Percentiles rank a stretch among this genome's conserved stretches.
Evolutionary conservation across 2,329 filamentous ascomycete genomes (phyloP).

Genomic region (Colletotrichum nymphaeae): DNA sequence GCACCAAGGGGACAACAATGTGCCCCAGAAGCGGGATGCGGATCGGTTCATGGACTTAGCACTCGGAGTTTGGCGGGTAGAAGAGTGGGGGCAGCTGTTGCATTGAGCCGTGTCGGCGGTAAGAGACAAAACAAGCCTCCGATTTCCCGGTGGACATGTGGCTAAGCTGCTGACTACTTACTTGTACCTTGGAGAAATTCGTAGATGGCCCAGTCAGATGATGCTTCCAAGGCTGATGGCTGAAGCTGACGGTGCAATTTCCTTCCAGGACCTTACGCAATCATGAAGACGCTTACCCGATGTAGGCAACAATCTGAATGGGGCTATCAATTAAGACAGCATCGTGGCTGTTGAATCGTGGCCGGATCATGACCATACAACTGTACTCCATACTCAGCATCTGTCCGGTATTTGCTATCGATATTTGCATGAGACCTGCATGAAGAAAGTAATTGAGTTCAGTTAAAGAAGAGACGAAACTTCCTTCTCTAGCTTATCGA

Average conservation of each 20-base stretch:
- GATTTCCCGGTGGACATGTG: neutral
- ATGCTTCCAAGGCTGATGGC: neutral
- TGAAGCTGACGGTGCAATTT: neutral
- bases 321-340: neutral
- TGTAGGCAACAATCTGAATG: slow-evolving; percentile 7
- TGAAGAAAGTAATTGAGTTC: neutral
- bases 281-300: neutral
- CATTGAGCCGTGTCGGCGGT: slow-evolving; percentile 28
- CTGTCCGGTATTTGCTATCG: neutral
- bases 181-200: neutral
- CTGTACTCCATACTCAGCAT: neutral
- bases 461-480: neutral
- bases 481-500: neutral
- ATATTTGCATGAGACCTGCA: neutral
- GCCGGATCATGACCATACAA: neutral
- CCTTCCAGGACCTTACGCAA: neutral
- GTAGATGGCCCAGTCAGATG: neutral
- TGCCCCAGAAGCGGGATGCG: slow-evolving; percentile 5
- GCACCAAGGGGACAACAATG: neutral
- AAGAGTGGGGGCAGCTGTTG: slow-evolving; percentile 20
- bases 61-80: slow-evolving; percentile 34
- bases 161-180: neutral
- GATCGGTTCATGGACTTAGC: slow-evolving; percentile 34
- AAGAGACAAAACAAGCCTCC: slow-evolving; percentile 15
- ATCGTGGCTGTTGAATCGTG: neutral